These are phyloP conservation scores for Polyrhizophydium stewartii DNA, from an alignment of 371 early-diverging fungal genomes.

Conservation along the genomic window DNA sequence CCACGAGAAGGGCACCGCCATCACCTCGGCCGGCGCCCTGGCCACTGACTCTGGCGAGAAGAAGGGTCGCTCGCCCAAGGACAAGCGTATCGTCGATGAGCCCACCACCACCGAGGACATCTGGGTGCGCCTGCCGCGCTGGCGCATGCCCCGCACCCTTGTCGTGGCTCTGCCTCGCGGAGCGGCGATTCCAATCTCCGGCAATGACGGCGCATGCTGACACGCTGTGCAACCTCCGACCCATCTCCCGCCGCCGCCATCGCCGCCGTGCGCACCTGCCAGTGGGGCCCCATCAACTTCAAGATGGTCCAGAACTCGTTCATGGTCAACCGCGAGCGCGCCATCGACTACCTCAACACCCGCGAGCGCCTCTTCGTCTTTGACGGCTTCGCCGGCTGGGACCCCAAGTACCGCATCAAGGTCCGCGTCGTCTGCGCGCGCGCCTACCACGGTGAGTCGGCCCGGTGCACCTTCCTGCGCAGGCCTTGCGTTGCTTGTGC, in stretches of 20 bases:
- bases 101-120: conserved; percentile 70
- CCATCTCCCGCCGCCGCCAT: neutral
- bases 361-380: conserved; percentile 90
- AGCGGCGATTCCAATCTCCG: no score
- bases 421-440: conserved; percentile 92
- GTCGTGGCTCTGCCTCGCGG: neutral
- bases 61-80: conserved; percentile 73
- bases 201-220: no score
- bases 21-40: conserved; percentile 88
- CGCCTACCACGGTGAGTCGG: conserved; percentile 73
- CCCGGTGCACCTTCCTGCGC: neutral
- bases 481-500: neutral
- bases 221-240: no score
- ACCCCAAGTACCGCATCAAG: conserved; percentile 93
- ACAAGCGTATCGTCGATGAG: conserved; percentile 97
- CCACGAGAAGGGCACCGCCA: conserved; percentile 80
- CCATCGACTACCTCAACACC: conserved; percentile 94
- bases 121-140: conserved; percentile 61
- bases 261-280: conserved; percentile 1
- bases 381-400: conserved; percentile 84
- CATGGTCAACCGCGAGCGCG: conserved; percentile 92
- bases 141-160: neutral
- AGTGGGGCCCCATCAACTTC: conserved; percentile 97
- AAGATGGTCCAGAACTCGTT: conserved; percentile 84
- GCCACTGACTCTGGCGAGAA: conserved; percentile 87